These are phyloP conservation scores for Papilionanthe hybrid DNA, from an alignment of 116 monocot species.

Conservation along the genomic window DNA sequence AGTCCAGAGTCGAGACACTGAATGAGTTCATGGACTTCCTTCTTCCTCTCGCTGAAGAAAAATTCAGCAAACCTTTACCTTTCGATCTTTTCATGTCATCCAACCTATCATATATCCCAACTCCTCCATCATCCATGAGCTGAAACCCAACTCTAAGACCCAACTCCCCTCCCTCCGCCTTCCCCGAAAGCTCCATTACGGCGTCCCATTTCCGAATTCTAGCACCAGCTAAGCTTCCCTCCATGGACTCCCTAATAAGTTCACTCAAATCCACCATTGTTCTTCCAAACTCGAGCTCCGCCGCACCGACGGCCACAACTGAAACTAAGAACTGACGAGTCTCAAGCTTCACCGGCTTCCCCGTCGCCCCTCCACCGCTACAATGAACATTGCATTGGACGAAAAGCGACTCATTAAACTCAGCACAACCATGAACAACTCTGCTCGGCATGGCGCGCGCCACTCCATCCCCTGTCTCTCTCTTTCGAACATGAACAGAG, in stretches of 20 bases:
- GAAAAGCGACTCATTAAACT: constrained; percentile 90
- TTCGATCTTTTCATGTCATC: no score
- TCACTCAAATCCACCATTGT: constrained; percentile 26
- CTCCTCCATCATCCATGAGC: constrained; percentile 32
- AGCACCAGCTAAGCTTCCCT: constrained; percentile 25
- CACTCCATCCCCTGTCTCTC: constrained; percentile 73
- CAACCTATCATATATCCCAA: not conserved
- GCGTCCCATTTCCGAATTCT: constrained; percentile 29
- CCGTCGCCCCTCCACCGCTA: constrained; percentile 38
- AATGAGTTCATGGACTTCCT: constrained; percentile 67
- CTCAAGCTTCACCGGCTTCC: constrained; percentile 41
- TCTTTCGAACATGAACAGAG: constrained; percentile 72
- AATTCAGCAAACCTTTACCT: not conserved
- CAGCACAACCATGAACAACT: constrained; percentile 66
- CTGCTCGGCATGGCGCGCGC: constrained; percentile 88
- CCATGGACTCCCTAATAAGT: constrained; percentile 32
- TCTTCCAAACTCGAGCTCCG: constrained; percentile 23
- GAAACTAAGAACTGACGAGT: constrained; percentile 27
- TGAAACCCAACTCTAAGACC: constrained; percentile 36
- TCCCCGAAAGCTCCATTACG: constrained; percentile 24
- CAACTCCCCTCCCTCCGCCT: constrained; percentile 36
- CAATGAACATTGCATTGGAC: constrained; percentile 79
- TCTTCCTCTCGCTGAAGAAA: constrained; percentile 2
- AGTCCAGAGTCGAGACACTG: constrained; percentile 40
- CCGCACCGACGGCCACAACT: constrained; percentile 18